A percentile compares a stretch with the other conserved stretches of the same genome.
Evolutionary conservation across 768 basidiomycete genomes (phyloP).

Genomic region (Lactarius indigo): DNA sequence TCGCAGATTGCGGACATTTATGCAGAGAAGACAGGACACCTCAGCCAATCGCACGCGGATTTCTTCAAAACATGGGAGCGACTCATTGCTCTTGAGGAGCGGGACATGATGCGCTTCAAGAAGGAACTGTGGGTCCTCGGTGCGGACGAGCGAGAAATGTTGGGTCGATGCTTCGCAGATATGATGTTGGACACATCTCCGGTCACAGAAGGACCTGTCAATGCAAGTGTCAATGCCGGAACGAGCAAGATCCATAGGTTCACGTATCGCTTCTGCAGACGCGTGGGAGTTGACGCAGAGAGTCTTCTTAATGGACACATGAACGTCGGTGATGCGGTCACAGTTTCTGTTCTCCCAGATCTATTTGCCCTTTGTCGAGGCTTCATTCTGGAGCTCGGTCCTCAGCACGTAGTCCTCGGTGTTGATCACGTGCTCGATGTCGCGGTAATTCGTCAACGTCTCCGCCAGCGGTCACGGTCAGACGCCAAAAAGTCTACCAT

Average conservation of each 20-base stretch:
- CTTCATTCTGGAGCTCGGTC: constrained; percentile 70
- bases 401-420: constrained; percentile 64
- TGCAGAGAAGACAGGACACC: constrained; percentile 73
- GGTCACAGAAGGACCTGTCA: constrained; percentile 24
- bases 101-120: constrained; percentile 76
- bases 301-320: constrained; percentile 77
- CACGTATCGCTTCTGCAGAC: constrained; percentile 65
- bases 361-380: constrained; percentile 83
- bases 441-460: constrained; percentile 43
- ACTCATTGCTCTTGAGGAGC: constrained; percentile 82
- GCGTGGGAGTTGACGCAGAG: constrained; percentile 12
- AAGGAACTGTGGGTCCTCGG: constrained; percentile 94
- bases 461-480: constrained; percentile 30
- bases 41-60: constrained; percentile 57
- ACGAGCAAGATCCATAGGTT: constrained; percentile 69
- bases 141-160: constrained; percentile 71
- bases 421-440: constrained; percentile 75
- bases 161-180: constrained; percentile 78
- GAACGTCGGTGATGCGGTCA: constrained; percentile 74
- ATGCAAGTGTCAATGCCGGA: constrained; percentile 13
- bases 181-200: constrained; percentile 65
- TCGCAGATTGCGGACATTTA: constrained; percentile 68
- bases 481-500: constrained; percentile 21
- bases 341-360: constrained; percentile 82
- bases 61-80: constrained; percentile 94